phyloP scores from a whole-genome alignment of 495 filamentous ascomycete species.

The Xylaria scruposa region DNA sequence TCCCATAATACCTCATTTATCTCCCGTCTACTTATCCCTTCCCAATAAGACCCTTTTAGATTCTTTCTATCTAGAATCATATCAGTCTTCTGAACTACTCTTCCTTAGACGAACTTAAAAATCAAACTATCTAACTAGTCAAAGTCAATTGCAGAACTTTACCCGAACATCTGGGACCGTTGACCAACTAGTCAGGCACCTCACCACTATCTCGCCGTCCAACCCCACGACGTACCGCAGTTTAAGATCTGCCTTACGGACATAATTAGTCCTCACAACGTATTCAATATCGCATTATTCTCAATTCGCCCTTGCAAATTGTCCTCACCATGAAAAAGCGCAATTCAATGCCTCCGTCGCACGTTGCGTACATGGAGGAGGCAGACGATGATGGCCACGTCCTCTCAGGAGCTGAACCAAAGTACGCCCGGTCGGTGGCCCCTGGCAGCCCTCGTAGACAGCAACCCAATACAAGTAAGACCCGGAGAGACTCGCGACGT shows the following conservation, averaged over 20 bases:
- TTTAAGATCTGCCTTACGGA: constrained; percentile 1
- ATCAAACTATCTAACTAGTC: constrained; percentile 5
- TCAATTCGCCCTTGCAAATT: background rate
- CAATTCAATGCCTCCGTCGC: background rate
- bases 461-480: constrained; percentile 52
- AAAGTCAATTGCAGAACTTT: constrained; percentile 10
- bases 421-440: constrained; percentile 44
- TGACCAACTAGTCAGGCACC: constrained; percentile 7
- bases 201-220: background rate
- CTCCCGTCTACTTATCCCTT: background rate
- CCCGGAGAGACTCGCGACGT: constrained; percentile 45
- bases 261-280: background rate
- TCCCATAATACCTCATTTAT: constrained; percentile 7
- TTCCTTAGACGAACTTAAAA: constrained; percentile 11
- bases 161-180: constrained; percentile 11
- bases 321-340: constrained; percentile 23
- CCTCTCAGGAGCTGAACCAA: constrained; percentile 47
- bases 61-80: background rate
- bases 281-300: background rate
- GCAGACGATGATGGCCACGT: constrained; percentile 54
- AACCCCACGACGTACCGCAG: background rate
- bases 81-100: background rate
- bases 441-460: constrained; percentile 51
- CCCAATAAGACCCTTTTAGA: constrained; percentile 1
- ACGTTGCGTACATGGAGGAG: constrained; percentile 54